A percentile compares a stretch with the other conserved stretches of the same genome.
These are phyloP conservation scores for Tilletia caries DNA, from an alignment of 1,284 basidiomycete genomes.

Conservation along the genomic window DNA sequence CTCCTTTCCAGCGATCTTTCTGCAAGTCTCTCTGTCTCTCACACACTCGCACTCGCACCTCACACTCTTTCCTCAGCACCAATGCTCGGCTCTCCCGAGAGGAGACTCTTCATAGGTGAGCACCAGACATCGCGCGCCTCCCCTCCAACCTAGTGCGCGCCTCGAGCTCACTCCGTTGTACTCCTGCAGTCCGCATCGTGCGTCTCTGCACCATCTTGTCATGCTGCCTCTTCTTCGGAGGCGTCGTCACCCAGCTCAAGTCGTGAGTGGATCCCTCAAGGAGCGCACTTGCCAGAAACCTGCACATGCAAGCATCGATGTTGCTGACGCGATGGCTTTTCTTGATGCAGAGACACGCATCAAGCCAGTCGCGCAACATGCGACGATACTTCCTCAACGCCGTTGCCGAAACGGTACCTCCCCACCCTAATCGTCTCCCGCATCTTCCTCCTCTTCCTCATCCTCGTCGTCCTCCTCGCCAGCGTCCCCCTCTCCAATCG, in stretches of 20 bases:
- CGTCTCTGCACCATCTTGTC: constrained; percentile 1
- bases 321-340: no score
- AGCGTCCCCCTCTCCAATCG: background rate
- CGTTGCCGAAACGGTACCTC: background rate
- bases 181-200: background rate
- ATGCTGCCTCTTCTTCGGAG: background rate
- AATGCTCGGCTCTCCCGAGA: background rate
- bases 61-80: background rate
- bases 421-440: background rate
- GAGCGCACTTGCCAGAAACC: no score
- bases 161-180: background rate
- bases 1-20: background rate
- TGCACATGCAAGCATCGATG: no score
- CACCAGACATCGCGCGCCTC: background rate
- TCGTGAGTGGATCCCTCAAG: background rate
- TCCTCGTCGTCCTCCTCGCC: background rate
- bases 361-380: no score
- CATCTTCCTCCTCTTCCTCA: constrained; percentile 5
- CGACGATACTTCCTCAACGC: background rate
- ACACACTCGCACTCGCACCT: background rate
- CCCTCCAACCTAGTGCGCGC: background rate
- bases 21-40: background rate
- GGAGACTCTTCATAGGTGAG: constrained; percentile 13
- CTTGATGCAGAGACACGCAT: no score
- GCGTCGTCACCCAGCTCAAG: constrained; percentile 1